These are phyloP conservation scores for Ichthyophthirius multifiliis DNA, from an alignment of 169 alveolate genomes.

Conservation along the genomic window DNA sequence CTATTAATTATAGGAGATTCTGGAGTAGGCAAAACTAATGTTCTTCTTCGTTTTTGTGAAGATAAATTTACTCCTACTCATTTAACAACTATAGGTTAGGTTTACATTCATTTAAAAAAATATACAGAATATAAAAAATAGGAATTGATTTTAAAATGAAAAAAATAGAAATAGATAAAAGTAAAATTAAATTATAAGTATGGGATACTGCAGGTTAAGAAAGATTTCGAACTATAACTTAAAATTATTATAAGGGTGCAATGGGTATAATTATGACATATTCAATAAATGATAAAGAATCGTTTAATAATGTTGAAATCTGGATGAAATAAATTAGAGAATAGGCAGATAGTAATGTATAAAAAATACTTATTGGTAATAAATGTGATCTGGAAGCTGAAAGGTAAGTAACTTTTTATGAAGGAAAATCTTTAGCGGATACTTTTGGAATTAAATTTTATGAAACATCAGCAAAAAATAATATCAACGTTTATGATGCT, in stretches of 20 bases:
- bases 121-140: neutral
- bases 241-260: constrained; percentile 78
- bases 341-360: constrained; percentile 62
- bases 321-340: constrained; percentile 69
- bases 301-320: constrained; percentile 66
- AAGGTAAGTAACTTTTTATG: constrained; percentile 52
- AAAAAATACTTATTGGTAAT: constrained; percentile 73
- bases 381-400: constrained; percentile 68
- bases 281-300: constrained; percentile 64
- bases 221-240: constrained; percentile 72
- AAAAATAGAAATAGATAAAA: constrained; percentile 59
- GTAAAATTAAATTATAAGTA: constrained; percentile 66
- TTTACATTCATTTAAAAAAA: too few species aligned
- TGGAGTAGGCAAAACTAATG: constrained; percentile 67
- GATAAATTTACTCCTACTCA: constrained; percentile 40
- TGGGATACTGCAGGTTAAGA: constrained; percentile 91
- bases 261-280: constrained; percentile 74
- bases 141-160: constrained; percentile 74
- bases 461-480: constrained; percentile 65
- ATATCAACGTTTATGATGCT: constrained; percentile 38
- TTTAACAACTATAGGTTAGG: constrained; percentile 66
- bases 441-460: constrained; percentile 56
- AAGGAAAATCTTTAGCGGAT: constrained; percentile 65
- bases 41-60: constrained; percentile 44
- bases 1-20: constrained; percentile 58